Evolutionary conservation across 2,329 filamentous ascomycete genomes (phyloP).

Genomic region (Fusarium lateritium): DNA sequence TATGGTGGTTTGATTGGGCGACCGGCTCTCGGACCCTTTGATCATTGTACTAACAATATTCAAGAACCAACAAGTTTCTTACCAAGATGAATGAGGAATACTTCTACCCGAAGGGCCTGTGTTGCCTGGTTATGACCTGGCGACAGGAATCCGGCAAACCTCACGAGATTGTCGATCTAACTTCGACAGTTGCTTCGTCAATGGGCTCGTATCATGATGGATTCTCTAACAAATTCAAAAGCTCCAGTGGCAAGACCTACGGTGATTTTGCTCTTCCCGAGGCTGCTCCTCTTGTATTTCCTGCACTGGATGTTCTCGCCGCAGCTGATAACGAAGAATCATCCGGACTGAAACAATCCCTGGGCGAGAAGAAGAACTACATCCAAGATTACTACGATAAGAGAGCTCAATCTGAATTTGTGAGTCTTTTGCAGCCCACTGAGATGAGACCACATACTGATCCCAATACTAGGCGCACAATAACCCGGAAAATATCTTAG

Average conservation of each 20-base stretch:
- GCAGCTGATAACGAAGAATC: constrained; percentile 15
- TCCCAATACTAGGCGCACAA: not conserved
- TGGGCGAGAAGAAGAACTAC: constrained; percentile 9
- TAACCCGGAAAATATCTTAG: constrained; percentile 7
- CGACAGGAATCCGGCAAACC: constrained; percentile 56
- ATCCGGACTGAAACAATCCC: constrained; percentile 7
- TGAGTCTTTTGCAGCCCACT: not conserved
- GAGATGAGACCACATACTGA: not conserved
- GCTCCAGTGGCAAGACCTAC: constrained; percentile 24
- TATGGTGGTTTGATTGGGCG: rapidly evolving
- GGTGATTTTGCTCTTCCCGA: constrained; percentile 59
- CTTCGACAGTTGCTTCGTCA: constrained; percentile 6
- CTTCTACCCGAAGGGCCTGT: constrained; percentile 70
- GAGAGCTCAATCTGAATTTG: constrained; percentile 21
- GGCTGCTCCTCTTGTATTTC: constrained; percentile 59
- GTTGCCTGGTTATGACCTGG: constrained; percentile 65
- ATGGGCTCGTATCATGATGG: constrained; percentile 1
- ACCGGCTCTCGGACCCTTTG: rapidly evolving
- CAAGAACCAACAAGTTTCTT: constrained; percentile 21
- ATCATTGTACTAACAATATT: not conserved
- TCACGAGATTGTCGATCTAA: constrained; percentile 44
- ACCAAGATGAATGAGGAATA: constrained; percentile 54
- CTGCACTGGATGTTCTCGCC: constrained; percentile 20
- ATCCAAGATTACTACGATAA: constrained; percentile 17
- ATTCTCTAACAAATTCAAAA: constrained; percentile 14